A percentile compares a stretch with the other conserved stretches of the same genome.
phyloP scores from a whole-genome alignment of 495 filamentous ascomycete genomes.

The Saxophila tyrrhenica region DNA sequence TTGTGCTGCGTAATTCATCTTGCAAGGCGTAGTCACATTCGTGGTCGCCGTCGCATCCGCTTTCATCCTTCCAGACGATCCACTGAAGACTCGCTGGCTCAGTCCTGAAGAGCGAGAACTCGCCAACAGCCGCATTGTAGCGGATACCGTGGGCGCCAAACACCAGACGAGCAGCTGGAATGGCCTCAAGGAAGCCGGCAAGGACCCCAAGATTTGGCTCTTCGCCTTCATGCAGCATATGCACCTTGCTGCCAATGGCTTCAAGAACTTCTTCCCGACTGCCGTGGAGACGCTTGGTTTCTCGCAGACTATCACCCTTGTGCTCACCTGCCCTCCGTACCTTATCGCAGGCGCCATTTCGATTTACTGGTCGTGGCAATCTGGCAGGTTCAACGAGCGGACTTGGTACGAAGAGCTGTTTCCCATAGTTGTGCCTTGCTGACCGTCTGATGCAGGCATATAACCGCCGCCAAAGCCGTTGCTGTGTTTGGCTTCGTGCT shows the following conservation, averaged over 20 bases:
- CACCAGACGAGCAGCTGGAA: constrained; percentile 20
- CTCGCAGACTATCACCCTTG: constrained; percentile 38
- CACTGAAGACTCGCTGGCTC: constrained; percentile 10
- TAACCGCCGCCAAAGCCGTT: constrained; percentile 32
- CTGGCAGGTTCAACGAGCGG: constrained; percentile 37
- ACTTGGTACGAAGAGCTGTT: no score
- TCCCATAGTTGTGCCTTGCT: no score
- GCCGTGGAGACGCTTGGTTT: constrained; percentile 44
- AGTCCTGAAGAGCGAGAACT: constrained; percentile 3
- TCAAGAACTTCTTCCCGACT: constrained; percentile 46
- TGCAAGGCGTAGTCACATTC: constrained; percentile 28
- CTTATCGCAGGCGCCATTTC: constrained; percentile 35
- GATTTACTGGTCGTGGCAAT: constrained; percentile 34
- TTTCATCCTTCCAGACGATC: constrained; percentile 8
- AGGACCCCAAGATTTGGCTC: constrained; percentile 33
- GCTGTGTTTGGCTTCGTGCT: constrained; percentile 42
- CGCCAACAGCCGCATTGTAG: constrained; percentile 20
- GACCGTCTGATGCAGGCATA: no score
- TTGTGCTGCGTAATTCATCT: no score
- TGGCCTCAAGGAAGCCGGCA: constrained; percentile 30
- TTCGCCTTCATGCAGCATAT: constrained; percentile 26
- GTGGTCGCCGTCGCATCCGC: constrained; percentile 32
- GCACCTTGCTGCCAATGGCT: constrained; percentile 30
- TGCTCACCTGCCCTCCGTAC: constrained; percentile 43
- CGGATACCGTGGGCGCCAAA: constrained; percentile 24